phyloP scores from a whole-genome alignment of 2,329 filamentous ascomycete species.

The Trichoderma sp. region DNA sequence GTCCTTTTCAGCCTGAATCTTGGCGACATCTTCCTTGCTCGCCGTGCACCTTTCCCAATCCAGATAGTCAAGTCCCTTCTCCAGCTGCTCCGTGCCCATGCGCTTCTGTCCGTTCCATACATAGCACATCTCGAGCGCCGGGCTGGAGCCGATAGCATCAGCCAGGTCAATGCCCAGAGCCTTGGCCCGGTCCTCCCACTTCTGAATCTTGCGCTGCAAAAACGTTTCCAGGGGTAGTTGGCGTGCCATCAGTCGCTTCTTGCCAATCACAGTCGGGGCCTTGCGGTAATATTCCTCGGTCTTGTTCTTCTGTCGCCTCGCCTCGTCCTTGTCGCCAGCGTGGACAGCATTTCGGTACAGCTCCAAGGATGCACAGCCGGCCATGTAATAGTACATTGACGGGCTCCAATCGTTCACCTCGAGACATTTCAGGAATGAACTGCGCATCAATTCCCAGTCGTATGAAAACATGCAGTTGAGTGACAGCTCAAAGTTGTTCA shows the following conservation, averaged over 20 bases:
- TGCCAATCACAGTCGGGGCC: conserved; percentile 71
- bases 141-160: conserved; percentile 78
- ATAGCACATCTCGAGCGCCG: conserved; percentile 86
- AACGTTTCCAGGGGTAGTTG: conserved; percentile 90
- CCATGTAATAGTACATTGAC: conserved; percentile 84
- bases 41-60: conserved; percentile 62
- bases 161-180: conserved; percentile 64
- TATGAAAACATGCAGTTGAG: conserved; percentile 77
- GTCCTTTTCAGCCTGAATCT: conserved; percentile 53
- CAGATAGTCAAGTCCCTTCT: conserved; percentile 60
- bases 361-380: conserved; percentile 74
- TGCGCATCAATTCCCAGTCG: conserved; percentile 69
- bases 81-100: conserved; percentile 66
- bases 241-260: conserved; percentile 84
- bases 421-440: conserved; percentile 70
- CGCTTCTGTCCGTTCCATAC: conserved; percentile 88
- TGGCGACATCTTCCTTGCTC: conserved; percentile 38
- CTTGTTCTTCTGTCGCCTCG: conserved; percentile 55
- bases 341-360: conserved; percentile 65
- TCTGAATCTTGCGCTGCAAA: conserved; percentile 75
- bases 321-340: conserved; percentile 39
- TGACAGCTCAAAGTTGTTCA: conserved; percentile 81
- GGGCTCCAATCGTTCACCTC: conserved; percentile 90
- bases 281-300: conserved; percentile 70
- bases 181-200: conserved; percentile 79